Base-by-base conservation (phyloP, 1,284 basidiomycete genomes). In the Heterobasidion parviporum region DNA sequence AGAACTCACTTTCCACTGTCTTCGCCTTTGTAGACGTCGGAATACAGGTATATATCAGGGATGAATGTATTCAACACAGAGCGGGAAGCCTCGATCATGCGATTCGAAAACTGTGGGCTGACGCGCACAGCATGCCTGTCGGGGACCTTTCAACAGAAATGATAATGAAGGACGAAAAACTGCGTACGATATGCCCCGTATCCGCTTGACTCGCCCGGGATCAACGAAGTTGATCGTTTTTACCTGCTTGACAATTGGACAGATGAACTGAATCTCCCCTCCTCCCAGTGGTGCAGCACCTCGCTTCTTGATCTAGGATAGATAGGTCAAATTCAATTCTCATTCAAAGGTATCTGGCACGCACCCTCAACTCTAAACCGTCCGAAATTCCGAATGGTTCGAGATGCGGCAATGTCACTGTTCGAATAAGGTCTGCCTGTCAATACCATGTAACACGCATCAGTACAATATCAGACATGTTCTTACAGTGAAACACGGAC, bases 31-130 rank as follows among this genome's bases (percentile, higher is more conserved):
- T 98, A 99, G 12, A 98, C 94, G 64, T 99, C 97, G 1, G 97
- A 97, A 68, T 98, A 97, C 33, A 99, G 82, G 70, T 99, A 98
- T 34, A 98, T 92, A 68, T 99, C 97, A 32, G 96, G 96, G 59
- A 99, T 97, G 71, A 92, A 98, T 4, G 95, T 86, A 67, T 98
- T 98, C 41, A 99, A 78, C 26, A 99, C 79, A 2, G 90, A 91
- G 46, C 97, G 83, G 9, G 93, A 86, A 1, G 94, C 81, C 65
- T 98, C 96, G 56, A 99, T 97, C 86, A 99, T 93, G 50, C 97
- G 83, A 70, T 98, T 98, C 2, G 95, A 94, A 68, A 99, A 93
- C 67, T 99, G 95, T 16, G 97, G 96, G 59, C 87, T 95, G 15
- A 99, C 95, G 49, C 97, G 88, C 32, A 96, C 94, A 2, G 91